A percentile compares a stretch with the other conserved stretches of the same genome.
phyloP scores from a whole-genome alignment of 2,329 filamentous ascomycete genomes.

The Colletotrichum horii region DNA sequence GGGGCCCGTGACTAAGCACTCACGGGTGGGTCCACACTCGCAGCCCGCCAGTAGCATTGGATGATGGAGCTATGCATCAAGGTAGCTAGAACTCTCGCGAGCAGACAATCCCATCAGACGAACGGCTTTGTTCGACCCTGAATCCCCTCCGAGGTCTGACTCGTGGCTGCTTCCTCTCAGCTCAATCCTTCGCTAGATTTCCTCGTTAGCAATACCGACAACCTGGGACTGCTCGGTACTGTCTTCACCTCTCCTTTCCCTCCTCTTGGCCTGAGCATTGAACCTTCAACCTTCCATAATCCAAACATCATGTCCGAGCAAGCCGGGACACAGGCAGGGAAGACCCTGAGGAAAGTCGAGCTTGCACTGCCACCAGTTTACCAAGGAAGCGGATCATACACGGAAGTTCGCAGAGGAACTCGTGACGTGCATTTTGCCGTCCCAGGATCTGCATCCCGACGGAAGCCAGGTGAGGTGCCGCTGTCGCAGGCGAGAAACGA shows the following conservation, averaged over 20 bases:
- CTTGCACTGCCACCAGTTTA: slow-evolving; percentile 12
- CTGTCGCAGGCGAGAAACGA: neutral
- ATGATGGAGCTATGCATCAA: neutral
- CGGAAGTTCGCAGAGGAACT: slow-evolving; percentile 5
- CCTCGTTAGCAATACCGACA: neutral
- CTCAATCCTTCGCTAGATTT: neutral
- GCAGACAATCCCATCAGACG: neutral
- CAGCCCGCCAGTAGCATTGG: neutral
- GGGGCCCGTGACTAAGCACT: slow-evolving; percentile 2
- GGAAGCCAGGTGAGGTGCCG: slow-evolving; percentile 3
- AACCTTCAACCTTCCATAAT: neutral
- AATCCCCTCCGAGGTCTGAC: neutral
- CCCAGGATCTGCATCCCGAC: slow-evolving; percentile 19
- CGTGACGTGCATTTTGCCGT: slow-evolving; percentile 14
- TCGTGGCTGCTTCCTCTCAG: neutral
- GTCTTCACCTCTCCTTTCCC: neutral
- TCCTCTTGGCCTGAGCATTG: neutral
- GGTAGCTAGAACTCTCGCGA: neutral
- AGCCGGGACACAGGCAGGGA: neutral
- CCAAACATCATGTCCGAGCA: slow-evolving; percentile 6
- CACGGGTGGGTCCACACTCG: neutral
- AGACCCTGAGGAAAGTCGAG: neutral
- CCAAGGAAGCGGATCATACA: slow-evolving; percentile 21
- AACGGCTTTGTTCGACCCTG: neutral
- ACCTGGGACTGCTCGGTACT: neutral